Base-by-base conservation (phyloP, 805 yeast species). In the Limtongia smithiae region DNA sequence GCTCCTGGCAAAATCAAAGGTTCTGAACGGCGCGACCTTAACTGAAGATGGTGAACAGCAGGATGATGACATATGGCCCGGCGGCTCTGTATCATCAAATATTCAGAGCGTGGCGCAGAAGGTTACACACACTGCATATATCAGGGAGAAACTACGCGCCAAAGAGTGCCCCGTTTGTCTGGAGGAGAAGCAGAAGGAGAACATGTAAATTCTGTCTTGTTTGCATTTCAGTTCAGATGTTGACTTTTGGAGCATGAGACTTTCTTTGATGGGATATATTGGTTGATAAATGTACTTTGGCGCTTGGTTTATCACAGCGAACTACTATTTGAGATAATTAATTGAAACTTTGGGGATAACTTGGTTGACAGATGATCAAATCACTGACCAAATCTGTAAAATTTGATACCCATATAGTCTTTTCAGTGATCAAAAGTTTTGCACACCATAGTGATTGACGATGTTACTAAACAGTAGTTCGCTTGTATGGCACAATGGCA, bases 71-170 rank as follows among this genome's bases (percentile, higher is more conserved):
- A 41, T 37, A 11, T 44, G 43, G 46, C 50, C 40, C 6, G 56
- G 47, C 11, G 47, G 51, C 8, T 24, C 35, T 6, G 42, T n/a
- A 2, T 37, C 44, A 21, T 9, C 35, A 5, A 28, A 33, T 17
- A 37, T 51, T 21, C 40, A 49, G 44, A 41, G 37, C 30, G 56
- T 52, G 8, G 56, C 54, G 15, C 50, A 48, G 28, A 52, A 52
- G 25, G 56, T 52, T 11, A 52, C 56, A 22, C 56, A 52, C 39
- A 35, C 45, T 48, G 56, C 56, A 17, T 46, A 37, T 35, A 51
- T 51, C n/a, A 43, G 37, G 43, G 51, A 51, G 40, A 51, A 51
- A 36, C 21, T 46, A 40, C 15, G 18, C 21, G 27, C 39, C 17
- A 44, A 38, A 21, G 49, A 44, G 12, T 51, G 55, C 32, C 55